Evolutionary conservation across 768 basidiomycete species (phyloP).

Genomic region (Pisolithus microcarpus): DNA sequence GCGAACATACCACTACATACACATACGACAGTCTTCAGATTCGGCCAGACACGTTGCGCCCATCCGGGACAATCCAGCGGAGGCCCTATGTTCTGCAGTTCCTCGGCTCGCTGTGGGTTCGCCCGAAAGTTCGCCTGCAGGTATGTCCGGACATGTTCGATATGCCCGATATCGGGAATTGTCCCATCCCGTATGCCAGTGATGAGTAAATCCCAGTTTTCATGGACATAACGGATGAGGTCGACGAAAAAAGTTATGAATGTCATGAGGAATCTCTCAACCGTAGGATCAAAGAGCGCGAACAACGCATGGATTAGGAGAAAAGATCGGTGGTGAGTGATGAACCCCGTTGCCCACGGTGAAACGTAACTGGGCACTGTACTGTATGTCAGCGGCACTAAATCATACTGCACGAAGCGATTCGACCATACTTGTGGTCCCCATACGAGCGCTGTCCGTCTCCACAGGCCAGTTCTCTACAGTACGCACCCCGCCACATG

Average conservation of each 20-base stretch:
- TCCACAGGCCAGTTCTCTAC: neutral
- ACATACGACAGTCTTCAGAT: neutral
- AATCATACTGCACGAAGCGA: too few species aligned
- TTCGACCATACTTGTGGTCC: neutral
- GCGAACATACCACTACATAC: conserved; percentile 3
- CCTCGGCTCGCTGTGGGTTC: conserved; percentile 1
- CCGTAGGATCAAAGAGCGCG: conserved; percentile 4
- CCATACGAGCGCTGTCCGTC: neutral
- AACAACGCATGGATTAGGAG: conserved; percentile 14
- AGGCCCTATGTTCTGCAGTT: conserved; percentile 3
- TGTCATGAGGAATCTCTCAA: conserved; percentile 4
- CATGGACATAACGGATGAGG: conserved; percentile 5
- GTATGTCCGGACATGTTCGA: conserved; percentile 3
- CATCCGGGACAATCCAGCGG: neutral
- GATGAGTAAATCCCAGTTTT: conserved; percentile 7
- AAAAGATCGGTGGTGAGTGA: conserved; percentile 9
- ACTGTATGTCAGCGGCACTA: too few species aligned
- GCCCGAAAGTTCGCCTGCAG: conserved; percentile 9
- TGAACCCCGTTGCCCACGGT: conserved; percentile 6
- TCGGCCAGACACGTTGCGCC: conserved; percentile 2
- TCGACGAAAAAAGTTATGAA: conserved; percentile 9
- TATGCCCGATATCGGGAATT: conserved; percentile 11
- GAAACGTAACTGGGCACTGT: conserved; percentile 1
- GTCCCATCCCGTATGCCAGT: conserved; percentile 5
- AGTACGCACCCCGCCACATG: neutral